phyloP scores from a whole-genome alignment of 495 filamentous ascomycete species.

The Penicillium coffeae region DNA sequence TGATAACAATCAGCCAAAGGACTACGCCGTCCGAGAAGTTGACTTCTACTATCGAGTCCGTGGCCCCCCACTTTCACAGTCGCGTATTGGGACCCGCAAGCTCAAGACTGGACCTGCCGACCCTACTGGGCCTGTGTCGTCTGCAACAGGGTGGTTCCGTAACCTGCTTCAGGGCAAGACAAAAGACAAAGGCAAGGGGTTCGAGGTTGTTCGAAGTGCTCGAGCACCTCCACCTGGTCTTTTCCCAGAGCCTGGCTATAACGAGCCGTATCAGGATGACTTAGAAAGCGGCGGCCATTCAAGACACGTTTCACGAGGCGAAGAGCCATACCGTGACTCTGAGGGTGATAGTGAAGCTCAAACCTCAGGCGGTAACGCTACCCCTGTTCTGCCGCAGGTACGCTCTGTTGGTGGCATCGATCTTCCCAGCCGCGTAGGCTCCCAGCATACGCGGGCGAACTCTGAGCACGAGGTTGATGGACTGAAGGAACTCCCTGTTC shows the following conservation, averaged over 20 bases:
- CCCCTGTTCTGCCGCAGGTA: conserved; percentile 58
- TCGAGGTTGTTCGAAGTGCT: conserved; percentile 89
- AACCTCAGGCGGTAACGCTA: conserved; percentile 14
- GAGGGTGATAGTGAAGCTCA: conserved; percentile 34
- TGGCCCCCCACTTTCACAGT: conserved; percentile 78
- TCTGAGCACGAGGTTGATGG: conserved; percentile 18
- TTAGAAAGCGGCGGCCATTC: conserved; percentile 40
- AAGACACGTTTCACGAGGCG: conserved; percentile 27
- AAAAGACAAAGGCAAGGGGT: conserved; percentile 88
- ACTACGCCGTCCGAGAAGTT: conserved; percentile 88
- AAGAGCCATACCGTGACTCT: conserved; percentile 45
- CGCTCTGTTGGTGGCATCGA: conserved; percentile 60
- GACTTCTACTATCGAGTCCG: conserved; percentile 94
- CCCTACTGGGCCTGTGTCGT: conserved; percentile 83
- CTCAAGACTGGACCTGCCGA: conserved; percentile 93
- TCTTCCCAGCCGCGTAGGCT: conserved; percentile 60
- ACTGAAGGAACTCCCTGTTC: conserved; percentile 12
- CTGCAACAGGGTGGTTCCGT: conserved; percentile 84
- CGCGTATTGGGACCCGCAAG: conserved; percentile 63
- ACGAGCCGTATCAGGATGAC: conserved; percentile 56
- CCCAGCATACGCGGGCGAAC: conserved; percentile 47
- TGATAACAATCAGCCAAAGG: conserved; percentile 53
- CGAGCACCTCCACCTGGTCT: conserved; percentile 53
- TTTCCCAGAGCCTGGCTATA: conserved; percentile 42
- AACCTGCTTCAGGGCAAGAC: conserved; percentile 73